Evolutionary conservation across 1,284 basidiomycete species (phyloP), one percentile per base, ranked within the genome.

Genomic region (Golubevia pallescens): DNA sequence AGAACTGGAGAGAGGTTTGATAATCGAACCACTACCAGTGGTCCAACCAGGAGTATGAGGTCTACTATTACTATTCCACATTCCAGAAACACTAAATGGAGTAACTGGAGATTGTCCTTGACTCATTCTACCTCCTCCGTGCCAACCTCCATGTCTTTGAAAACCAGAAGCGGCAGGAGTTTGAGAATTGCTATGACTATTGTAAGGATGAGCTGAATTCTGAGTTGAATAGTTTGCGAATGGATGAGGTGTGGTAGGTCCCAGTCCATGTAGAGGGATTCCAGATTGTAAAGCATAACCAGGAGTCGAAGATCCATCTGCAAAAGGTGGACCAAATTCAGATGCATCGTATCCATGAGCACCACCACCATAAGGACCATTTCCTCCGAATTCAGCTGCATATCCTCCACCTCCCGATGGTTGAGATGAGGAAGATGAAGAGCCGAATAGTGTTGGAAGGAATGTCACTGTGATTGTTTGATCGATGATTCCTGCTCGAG

Each of bases 401-500:
- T 24, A 48, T 13, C 42, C 42, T 28, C 28, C 28, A 13, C 42
- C 42, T 48, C 42, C 42, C 8, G 42, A 48, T 13, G 42, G 42
- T 48, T 48, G 10, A 13, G 42, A 48, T 10, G 42, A 48, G 16
- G 42, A 48, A 16, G 62, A 7, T 5, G 53, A 34, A 24, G 70
- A 68, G 28, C 81, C 77, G 53, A 84, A 81, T 1, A 85, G 64
- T 3, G 73, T 67, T 5, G 83, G 83, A 21, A 85, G 65, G 51
- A 85, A 66, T 2, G 77, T 77, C 65, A 85, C 77, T 34, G 73
- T 80, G 63, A 85, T 66, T 23, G 83, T 84, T 48, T 85, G 83
- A 66, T 85, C 81, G 58, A 85, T 84, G 70, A 85, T 84, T n/a
- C 83, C 83, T 13, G 83, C 81, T 4, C 83, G 70, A 2, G 81